Percentiles rank a stretch among this genome's conserved stretches.
Evolutionary conservation across 306 rosid genomes (phyloP).

Genomic region (Rosa chinensis): DNA sequence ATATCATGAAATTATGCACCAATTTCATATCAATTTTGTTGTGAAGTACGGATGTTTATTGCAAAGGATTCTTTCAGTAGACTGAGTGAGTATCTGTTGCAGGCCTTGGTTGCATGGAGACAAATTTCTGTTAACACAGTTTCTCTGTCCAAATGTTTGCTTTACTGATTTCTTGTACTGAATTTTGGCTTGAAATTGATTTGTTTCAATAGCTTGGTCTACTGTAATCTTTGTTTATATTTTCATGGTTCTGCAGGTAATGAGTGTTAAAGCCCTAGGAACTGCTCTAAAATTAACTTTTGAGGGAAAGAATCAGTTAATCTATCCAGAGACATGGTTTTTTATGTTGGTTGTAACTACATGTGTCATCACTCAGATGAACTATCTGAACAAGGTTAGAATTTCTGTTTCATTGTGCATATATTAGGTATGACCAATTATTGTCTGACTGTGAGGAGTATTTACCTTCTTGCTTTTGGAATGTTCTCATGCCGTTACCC

Average conservation of each 20-base stretch:
- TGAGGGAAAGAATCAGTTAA: constrained; percentile 80
- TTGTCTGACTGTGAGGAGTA: no score
- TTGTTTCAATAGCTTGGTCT: not conserved
- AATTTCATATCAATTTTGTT: no score
- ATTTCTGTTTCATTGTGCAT: no score
- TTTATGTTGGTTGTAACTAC: constrained; percentile 70
- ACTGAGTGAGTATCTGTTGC: not conserved
- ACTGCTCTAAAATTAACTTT: constrained; percentile 82
- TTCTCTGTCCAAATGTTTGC: not conserved
- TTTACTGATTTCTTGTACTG: not conserved
- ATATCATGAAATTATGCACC: no score
- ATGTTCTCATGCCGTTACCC: not conserved
- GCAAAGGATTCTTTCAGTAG: not conserved
- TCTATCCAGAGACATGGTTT: constrained; percentile 75
- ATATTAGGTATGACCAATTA: no score
- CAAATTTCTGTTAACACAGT: not conserved
- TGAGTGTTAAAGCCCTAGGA: constrained; percentile 97
- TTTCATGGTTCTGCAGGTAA: constrained; percentile 54
- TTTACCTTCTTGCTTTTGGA: not conserved
- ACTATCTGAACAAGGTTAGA: constrained; percentile 84
- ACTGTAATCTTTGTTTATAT: not conserved
- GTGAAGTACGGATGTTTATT: not conserved
- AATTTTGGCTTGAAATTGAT: not conserved
- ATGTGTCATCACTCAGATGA: constrained; percentile 78
- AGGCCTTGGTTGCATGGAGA: not conserved